A percentile compares a stretch with the other conserved stretches of the same genome.
Conservation (phyloP, 768 basidiomycete species). For the Rhodotorula sphaerocarpa region DNA sequence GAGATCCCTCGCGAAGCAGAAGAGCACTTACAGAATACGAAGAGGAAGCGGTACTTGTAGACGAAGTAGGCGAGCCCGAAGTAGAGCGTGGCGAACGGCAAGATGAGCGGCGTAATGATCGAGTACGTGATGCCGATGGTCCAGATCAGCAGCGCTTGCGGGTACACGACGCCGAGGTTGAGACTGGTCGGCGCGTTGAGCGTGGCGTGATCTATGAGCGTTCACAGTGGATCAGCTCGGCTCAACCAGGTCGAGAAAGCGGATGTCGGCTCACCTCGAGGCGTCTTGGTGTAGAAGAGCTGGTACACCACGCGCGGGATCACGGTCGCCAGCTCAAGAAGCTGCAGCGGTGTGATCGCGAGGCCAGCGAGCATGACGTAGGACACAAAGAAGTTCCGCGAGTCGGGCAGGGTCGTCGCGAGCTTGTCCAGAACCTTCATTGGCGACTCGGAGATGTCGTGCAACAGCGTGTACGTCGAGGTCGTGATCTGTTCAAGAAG, state of each 20-base stretch:
- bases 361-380: constrained; percentile 69
- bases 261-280: constrained; percentile 57
- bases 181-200: constrained; percentile 96
- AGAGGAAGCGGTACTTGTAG: constrained; percentile 95
- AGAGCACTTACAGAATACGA: constrained; percentile 61
- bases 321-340: constrained; percentile 82
- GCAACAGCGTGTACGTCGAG: constrained; percentile 56
- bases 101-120: constrained; percentile 87
- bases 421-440: constrained; percentile 90
- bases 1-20: too few species aligned
- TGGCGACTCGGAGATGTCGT: constrained; percentile 85
- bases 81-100: constrained; percentile 90
- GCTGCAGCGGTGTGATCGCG: constrained; percentile 85
- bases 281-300: constrained; percentile 74
- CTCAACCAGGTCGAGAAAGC: background rate
- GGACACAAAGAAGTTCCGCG: constrained; percentile 54
- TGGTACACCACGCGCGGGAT: constrained; percentile 68
- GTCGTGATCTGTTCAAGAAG: constrained; percentile 23
- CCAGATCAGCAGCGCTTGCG: constrained; percentile 86
- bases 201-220: constrained; percentile 72
- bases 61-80: constrained; percentile 93
- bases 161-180: constrained; percentile 94
- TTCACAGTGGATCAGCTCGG: constrained; percentile 1
- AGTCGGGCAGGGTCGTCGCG: constrained; percentile 62
- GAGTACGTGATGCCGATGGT: constrained; percentile 91